phyloP scores from a whole-genome alignment of 805 yeast species.

The Ogataea saltuana region DNA sequence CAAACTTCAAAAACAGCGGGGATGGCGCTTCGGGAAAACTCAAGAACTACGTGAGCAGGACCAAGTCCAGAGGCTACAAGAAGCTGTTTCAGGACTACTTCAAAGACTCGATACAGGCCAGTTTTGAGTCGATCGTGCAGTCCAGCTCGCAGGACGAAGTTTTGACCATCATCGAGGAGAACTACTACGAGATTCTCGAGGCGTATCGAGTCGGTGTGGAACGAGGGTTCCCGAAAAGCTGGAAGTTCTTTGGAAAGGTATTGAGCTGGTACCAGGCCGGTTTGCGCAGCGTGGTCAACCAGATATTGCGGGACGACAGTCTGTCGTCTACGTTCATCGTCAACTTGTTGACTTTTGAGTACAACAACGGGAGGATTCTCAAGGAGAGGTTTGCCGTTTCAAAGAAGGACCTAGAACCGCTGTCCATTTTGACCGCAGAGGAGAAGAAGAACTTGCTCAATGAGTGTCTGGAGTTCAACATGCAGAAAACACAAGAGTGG shows the following conservation, averaged over 20 bases:
- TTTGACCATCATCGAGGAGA: slow-evolving; percentile 64
- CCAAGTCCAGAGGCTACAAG: slow-evolving; percentile 57
- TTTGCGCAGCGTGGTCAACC: slow-evolving; percentile 61
- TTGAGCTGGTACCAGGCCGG: slow-evolving; percentile 68
- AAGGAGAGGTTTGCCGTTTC: slow-evolving; percentile 49
- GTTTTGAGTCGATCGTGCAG: slow-evolving; percentile 65
- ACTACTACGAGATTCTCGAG: slow-evolving; percentile 80
- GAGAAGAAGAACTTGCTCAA: slow-evolving; percentile 70
- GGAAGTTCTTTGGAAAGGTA: slow-evolving; percentile 69
- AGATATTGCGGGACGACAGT: slow-evolving; percentile 44
- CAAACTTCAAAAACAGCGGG: slow-evolving; percentile 11
- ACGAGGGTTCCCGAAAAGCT: slow-evolving; percentile 64
- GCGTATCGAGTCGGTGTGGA: slow-evolving; percentile 61
- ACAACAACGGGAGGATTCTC: slow-evolving; percentile 59
- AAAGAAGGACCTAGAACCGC: slow-evolving; percentile 47
- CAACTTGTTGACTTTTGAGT: slow-evolving; percentile 74
- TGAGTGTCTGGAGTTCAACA: slow-evolving; percentile 74
- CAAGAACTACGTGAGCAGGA: slow-evolving; percentile 43
- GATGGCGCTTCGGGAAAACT: slow-evolving; percentile 18
- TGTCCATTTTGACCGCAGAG: slow-evolving; percentile 55
- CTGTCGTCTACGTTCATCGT: slow-evolving; percentile 79
- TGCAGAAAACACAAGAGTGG: slow-evolving; percentile 84
- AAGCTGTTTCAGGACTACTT: slow-evolving; percentile 59
- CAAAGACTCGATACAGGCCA: slow-evolving; percentile 59
- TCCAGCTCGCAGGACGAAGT: slow-evolving; percentile 50